Conservation (phyloP, 345 rosid genomes). For the Garcia nutans region DNA sequence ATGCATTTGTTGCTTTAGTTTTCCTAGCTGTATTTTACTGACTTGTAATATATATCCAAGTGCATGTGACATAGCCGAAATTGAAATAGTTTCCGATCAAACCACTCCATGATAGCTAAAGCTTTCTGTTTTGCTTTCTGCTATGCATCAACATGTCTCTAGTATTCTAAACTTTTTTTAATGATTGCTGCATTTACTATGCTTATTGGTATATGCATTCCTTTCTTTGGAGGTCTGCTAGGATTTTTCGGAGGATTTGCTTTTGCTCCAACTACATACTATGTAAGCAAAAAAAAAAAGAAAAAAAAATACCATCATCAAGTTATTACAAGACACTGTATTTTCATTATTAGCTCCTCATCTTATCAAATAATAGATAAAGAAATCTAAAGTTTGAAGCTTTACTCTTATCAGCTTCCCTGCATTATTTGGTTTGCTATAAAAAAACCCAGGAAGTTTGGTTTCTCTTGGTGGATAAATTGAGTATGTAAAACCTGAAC, state of each 20-base stretch:
- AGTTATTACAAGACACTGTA: background rate
- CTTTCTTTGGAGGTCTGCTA: constrained; percentile 77
- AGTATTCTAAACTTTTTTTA: too few species aligned
- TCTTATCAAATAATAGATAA: background rate
- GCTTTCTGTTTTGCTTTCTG: too few species aligned
- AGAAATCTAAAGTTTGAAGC: too few species aligned
- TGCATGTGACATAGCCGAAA: too few species aligned
- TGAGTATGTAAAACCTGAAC: constrained; percentile 49
- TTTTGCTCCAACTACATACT: constrained; percentile 79
- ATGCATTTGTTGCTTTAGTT: constrained; percentile 13
- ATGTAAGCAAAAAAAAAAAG: constrained; percentile 33
- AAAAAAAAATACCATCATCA: background rate
- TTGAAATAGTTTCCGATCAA: too few species aligned
- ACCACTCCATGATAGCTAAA: too few species aligned
- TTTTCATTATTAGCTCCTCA: background rate
- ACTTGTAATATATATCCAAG: background rate
- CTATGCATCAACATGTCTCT: too few species aligned
- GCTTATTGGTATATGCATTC: constrained; percentile 56
- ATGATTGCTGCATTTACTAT: constrained; percentile 60
- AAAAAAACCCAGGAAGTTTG: constrained; percentile 62
- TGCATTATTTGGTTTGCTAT: constrained; percentile 72
- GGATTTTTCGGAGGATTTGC: constrained; percentile 92
- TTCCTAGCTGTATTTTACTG: background rate
- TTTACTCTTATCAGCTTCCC: constrained; percentile 48
- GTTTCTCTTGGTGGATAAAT: constrained; percentile 59